These are phyloP conservation scores for Trichoderma koningiopsis DNA, from an alignment of 2,329 filamentous ascomycete species.

Conservation along the genomic window DNA sequence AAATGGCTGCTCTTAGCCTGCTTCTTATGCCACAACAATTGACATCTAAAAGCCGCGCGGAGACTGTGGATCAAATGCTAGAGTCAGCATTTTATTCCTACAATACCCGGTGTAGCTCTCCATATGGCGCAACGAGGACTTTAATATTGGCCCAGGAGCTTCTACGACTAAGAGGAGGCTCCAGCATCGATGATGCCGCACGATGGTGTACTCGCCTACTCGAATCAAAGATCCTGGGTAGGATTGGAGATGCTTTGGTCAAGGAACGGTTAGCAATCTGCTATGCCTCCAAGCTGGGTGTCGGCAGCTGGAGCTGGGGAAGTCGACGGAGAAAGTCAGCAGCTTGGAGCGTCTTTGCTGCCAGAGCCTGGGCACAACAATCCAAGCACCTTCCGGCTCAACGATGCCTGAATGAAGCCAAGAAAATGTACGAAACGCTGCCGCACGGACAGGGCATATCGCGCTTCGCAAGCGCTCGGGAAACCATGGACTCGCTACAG, in stretches of 20 bases:
- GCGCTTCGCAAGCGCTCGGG: conserved; percentile 53
- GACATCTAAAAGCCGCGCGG: conserved; percentile 74
- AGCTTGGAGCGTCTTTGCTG: conserved; percentile 81
- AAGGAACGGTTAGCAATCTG: conserved; percentile 85
- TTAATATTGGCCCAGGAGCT: conserved; percentile 79
- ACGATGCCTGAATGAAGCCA: conserved; percentile 72
- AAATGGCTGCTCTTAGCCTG: conserved; percentile 88
- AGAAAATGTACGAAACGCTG: conserved; percentile 55
- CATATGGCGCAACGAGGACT: conserved; percentile 79
- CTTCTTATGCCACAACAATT: conserved; percentile 74
- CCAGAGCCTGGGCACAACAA: conserved; percentile 80
- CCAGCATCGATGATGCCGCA: conserved; percentile 82
- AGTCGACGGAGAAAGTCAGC: conserved; percentile 80
- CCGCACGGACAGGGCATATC: conserved; percentile 54
- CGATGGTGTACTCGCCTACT: conserved; percentile 81
- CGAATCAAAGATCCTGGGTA: conserved; percentile 74
- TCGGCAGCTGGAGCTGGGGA: conserved; percentile 69
- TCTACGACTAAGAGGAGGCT: conserved; percentile 75
- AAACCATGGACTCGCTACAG: conserved; percentile 56
- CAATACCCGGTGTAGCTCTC: conserved; percentile 76
- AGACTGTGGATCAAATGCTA: conserved; percentile 82
- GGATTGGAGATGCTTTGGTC: conserved; percentile 77
- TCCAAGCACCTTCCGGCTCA: conserved; percentile 78
- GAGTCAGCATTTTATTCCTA: conserved; percentile 94
- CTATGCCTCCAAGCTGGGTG: conserved; percentile 72